phyloP scores from a whole-genome alignment of 768 basidiomycete genomes.

The Pholiota molesta region DNA sequence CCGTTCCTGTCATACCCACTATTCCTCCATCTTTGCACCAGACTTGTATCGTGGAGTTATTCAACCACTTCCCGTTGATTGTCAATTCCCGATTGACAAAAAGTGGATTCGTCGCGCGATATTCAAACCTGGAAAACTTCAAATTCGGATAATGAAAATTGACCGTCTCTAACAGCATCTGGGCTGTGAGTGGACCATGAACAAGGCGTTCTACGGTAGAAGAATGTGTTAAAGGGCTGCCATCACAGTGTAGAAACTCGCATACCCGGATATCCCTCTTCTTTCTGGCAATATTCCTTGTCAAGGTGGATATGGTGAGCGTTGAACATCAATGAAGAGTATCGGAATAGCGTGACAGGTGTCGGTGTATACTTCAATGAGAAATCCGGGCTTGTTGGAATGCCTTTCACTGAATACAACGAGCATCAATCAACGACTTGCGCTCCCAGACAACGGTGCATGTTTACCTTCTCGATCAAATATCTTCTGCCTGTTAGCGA shows the following conservation, averaged over 20 bases:
- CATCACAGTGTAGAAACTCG: slow-evolving; percentile 1
- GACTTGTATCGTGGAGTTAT: slow-evolving; percentile 43
- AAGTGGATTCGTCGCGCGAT: slow-evolving; percentile 69
- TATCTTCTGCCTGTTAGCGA: slow-evolving; percentile 28
- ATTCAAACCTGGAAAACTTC: slow-evolving; percentile 58
- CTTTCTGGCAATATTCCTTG: slow-evolving; percentile 66
- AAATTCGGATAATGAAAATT: slow-evolving; percentile 50
- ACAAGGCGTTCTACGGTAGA: slow-evolving; percentile 68
- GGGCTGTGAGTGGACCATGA: slow-evolving; percentile 81
- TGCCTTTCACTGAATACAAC: slow-evolving; percentile 44
- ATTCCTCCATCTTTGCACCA: slow-evolving; percentile 61
- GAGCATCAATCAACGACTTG: not conserved
- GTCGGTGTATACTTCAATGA: slow-evolving; percentile 69
- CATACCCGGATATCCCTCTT: slow-evolving; percentile 71
- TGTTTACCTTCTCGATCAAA: slow-evolving; percentile 47
- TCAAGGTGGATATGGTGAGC: slow-evolving; percentile 86
- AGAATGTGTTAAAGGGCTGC: slow-evolving; percentile 3
- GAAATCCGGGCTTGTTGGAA: slow-evolving; percentile 56
- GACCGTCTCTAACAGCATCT: slow-evolving; percentile 73
- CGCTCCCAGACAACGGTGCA: not conserved
- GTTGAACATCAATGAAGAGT: slow-evolving; percentile 86
- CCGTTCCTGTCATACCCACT: slow-evolving; percentile 69
- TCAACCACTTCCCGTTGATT: slow-evolving; percentile 48
- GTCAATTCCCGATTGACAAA: slow-evolving; percentile 53
- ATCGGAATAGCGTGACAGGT: slow-evolving; percentile 78